A percentile compares a stretch with the other conserved stretches of the same genome.
These are phyloP conservation scores for Venturia carpophila DNA, from an alignment of 2,329 filamentous ascomycete species.

Conservation along the genomic window DNA sequence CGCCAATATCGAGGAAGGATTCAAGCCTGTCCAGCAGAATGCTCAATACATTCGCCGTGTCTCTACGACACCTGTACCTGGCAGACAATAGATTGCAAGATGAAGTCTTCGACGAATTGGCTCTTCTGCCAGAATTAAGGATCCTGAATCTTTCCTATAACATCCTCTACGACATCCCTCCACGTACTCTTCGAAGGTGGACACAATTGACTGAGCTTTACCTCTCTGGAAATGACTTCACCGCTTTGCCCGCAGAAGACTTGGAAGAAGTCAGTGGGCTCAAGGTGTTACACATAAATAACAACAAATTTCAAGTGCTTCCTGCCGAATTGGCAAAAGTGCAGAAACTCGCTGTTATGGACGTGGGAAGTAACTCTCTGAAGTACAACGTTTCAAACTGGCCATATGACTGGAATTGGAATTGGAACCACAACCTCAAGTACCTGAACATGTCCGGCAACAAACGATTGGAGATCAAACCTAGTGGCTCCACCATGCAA, in stretches of 20 bases:
- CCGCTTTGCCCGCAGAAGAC: conserved; percentile 85
- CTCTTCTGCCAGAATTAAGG: conserved; percentile 71
- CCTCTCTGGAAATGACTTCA: conserved; percentile 88
- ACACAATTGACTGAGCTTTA: conserved; percentile 86
- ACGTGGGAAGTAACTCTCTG: conserved; percentile 88
- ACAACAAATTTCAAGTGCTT: conserved; percentile 94
- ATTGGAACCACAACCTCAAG: conserved; percentile 88
- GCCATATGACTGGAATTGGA: conserved; percentile 99
- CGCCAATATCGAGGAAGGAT: conserved; percentile 67
- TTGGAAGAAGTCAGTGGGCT: conserved; percentile 82
- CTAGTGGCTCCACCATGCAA: conserved; percentile 46
- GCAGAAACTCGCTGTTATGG: conserved; percentile 81
- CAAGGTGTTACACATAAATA: conserved; percentile 89
- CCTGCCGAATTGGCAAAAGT: conserved; percentile 93
- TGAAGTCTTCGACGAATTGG: conserved; percentile 89
- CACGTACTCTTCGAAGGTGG: conserved; percentile 81
- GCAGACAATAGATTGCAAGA: conserved; percentile 93
- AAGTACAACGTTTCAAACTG: conserved; percentile 99
- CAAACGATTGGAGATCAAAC: conserved; percentile 85
- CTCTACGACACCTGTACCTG: conserved; percentile 73
- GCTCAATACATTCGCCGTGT: conserved; percentile 79
- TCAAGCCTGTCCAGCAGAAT: conserved; percentile 75
- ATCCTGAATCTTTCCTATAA: conserved; percentile 94
- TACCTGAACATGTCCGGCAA: conserved; percentile 97
- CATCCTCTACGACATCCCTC: conserved; percentile 83